Percentiles rank a stretch among this genome's conserved stretches.
Conservation (phyloP, 495 filamentous ascomycete genomes). For the Talaromyces nanjingensis region DNA sequence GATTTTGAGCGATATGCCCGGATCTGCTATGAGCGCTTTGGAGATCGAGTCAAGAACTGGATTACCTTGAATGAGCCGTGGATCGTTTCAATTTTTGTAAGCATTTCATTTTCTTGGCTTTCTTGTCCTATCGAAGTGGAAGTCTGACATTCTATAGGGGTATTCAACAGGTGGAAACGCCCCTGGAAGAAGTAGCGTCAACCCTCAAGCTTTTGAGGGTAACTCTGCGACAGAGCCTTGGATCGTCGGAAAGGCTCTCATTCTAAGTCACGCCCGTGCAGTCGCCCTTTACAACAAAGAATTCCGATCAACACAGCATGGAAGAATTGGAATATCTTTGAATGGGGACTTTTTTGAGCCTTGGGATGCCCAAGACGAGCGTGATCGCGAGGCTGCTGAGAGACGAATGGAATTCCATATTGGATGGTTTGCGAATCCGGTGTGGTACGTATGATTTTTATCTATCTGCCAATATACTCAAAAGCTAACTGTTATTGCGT, state of each 20-base stretch:
- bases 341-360: conserved; percentile 3
- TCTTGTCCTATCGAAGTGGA: not conserved
- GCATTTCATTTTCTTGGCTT: not conserved
- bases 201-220: not conserved
- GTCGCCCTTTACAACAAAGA: not conserved
- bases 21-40: conserved; percentile 3
- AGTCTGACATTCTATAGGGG: conserved; percentile 4
- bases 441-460: conserved; percentile 3
- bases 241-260: conserved; percentile 1
- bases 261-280: not conserved
- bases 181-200: not conserved
- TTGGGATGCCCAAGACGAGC: not conserved
- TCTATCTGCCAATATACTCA: not conserved
- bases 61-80: conserved; percentile 8
- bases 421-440: conserved; percentile 5
- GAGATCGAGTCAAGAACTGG: conserved; percentile 7
- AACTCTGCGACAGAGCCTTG: conserved; percentile 3
- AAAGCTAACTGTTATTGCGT: not conserved
- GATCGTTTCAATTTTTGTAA: not conserved
- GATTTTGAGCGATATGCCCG: conserved; percentile 6
- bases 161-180: conserved; percentile 5
- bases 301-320: not conserved
- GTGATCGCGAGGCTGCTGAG: not conserved
- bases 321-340: not conserved
- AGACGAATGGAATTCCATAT: conserved; percentile 1